A percentile compares a stretch with the other conserved stretches of the same genome.
Evolutionary conservation across 768 basidiomycete species (phyloP).

Genomic region (Boletus rubropictus): DNA sequence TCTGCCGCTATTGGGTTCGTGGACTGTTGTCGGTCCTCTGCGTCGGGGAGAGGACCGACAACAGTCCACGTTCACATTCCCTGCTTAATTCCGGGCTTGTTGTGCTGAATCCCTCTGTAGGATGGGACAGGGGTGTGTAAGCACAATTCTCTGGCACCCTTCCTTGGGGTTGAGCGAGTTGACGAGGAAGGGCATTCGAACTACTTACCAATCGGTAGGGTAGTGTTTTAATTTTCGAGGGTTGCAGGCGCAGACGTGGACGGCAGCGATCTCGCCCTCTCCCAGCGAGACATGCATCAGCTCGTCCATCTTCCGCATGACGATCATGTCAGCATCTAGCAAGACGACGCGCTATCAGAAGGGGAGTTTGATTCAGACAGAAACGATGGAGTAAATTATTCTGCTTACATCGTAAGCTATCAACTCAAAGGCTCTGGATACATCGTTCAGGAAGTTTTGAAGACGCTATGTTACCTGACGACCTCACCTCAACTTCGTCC

Average conservation of each 20-base stretch:
- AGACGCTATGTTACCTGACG: too few relatives aligned
- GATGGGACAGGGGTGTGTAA: conserved; percentile 46
- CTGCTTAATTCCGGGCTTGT: too few relatives aligned
- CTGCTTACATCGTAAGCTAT: conserved; percentile 56
- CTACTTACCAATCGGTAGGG: conserved; percentile 73
- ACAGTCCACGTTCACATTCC: too few relatives aligned
- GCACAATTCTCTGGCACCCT: conserved; percentile 95
- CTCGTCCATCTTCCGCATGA: conserved; percentile 79
- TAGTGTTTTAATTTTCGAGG: conserved; percentile 81
- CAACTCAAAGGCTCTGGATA: conserved; percentile 53
- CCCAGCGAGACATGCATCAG: conserved; percentile 50
- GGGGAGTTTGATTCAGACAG: background rate
- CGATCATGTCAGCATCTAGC: conserved; percentile 85
- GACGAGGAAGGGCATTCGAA: background rate
- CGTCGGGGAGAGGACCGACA: too few relatives aligned
- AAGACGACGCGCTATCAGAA: conserved; percentile 62
- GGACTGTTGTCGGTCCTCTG: too few relatives aligned
- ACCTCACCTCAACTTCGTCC: conserved; percentile 53
- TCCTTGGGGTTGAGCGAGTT: conserved; percentile 3
- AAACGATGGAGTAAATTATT: background rate
- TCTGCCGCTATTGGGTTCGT: too few relatives aligned
- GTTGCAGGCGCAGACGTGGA: conserved; percentile 92
- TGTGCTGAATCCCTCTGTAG: too few relatives aligned
- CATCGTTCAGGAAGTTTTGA: conserved; percentile 10
- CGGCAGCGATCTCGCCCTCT: conserved; percentile 75